Base-by-base conservation (phyloP, 306 rosid species). In the Malus orientalis region DNA sequence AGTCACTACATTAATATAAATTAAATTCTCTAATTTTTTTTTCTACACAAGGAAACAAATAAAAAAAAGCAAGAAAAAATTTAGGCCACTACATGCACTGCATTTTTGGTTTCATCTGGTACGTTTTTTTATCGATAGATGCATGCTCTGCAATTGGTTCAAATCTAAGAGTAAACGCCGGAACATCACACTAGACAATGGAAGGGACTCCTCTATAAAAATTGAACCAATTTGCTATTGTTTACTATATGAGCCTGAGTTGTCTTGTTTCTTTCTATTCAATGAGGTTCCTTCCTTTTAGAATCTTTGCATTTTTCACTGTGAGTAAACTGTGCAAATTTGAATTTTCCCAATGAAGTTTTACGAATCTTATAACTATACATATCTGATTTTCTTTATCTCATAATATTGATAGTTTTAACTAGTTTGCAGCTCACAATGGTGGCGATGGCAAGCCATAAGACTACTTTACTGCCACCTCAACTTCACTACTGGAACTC, bases 221-320 rank as follows among this genome's bases (percentile, higher is more conserved):
- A 25, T 25, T 25, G 25, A 25, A 25, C 25, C 25, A 25, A 25
- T 25, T 25, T 27, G 32, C 79, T 23, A 23, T 23, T 23, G 25
- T 23, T 23, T 23, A 23, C 25, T 1, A 23, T 23, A 23, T 1
- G 27, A 25, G 29, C 63, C 64, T 58, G 45, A 81, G 36, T 30
- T 73, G 32, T 36, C 71, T 57, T 59, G 20, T 18, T 51, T 4
- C 44, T 54, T 11, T 29, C 15, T 12, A 16, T 14, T 67, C 6
- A 18, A 92, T 89, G 91, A 82, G 69, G 82, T 70, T 71, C 67
- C 73, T 42, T 70, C 82, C 83, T 54, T 74, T 79, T 1, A 59
- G 36, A 45, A 8, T 85, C 33, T 59, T 88, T 27, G 32, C 79
- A 57, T 44, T 92, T 53, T 77, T 93, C 79, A 44, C 75, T 11